A percentile compares a stretch with the other conserved stretches of the same genome.
These are phyloP conservation scores for Ceratobasidium sp. DNA, from an alignment of 1,284 basidiomycete species.

Conservation along the genomic window DNA sequence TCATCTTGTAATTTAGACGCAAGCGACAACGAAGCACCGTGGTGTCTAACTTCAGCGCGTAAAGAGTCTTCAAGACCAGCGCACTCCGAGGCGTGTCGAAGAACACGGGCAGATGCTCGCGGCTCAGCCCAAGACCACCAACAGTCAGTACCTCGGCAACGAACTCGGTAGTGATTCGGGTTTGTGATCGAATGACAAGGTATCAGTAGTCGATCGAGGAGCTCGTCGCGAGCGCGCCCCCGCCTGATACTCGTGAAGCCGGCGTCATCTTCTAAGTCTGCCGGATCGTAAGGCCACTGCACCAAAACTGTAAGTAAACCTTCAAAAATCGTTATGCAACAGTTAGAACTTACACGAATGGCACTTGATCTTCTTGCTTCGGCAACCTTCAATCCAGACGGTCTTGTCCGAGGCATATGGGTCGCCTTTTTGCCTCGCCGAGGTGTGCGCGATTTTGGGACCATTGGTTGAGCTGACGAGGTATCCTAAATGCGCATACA, in stretches of 20 bases:
- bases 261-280: constrained; percentile 14
- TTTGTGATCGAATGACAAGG: constrained; percentile 11
- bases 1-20: neutral
- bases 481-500: too few species aligned
- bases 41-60: neutral
- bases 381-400: neutral
- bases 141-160: constrained; percentile 15
- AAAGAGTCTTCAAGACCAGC: neutral
- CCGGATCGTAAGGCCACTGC: constrained; percentile 13
- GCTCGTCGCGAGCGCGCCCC: constrained; percentile 11
- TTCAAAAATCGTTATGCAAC: neutral
- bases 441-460: too few species aligned
- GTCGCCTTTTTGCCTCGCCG: too few species aligned
- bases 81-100: constrained; percentile 8
- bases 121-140: constrained; percentile 40
- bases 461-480: too few species aligned
- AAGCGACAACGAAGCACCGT: neutral
- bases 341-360: neutral
- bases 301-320: neutral
- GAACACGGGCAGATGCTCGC: neutral
- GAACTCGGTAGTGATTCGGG: neutral
- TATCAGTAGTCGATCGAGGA: constrained; percentile 9
- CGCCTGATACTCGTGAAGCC: too few species aligned
- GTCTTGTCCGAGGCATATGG: too few species aligned
- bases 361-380: constrained; percentile 15